Conservation (phyloP, 192 early-diverging fungal genomes). For the Dimargaris cristalligena region DNA sequence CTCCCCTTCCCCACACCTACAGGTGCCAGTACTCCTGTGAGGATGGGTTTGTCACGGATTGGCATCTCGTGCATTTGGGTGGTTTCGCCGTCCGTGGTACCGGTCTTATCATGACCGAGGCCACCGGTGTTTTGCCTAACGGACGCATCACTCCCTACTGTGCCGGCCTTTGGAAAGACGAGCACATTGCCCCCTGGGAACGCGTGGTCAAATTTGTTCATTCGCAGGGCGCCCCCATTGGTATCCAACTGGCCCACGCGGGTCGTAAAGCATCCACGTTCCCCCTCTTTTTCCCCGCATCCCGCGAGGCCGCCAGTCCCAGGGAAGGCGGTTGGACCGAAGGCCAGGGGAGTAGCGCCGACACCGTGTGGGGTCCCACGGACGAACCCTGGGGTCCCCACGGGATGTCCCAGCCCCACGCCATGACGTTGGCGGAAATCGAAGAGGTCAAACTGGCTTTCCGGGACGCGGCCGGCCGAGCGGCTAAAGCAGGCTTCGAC, state of each 20-base stretch:
- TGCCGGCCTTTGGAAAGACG: constrained; percentile 70
- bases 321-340: constrained; percentile 13
- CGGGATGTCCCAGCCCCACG: constrained; percentile 27
- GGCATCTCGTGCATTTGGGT: constrained; percentile 42
- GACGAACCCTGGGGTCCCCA: constrained; percentile 26
- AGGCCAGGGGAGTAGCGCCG: constrained; percentile 46
- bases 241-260: constrained; percentile 71
- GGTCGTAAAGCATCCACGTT: constrained; percentile 55
- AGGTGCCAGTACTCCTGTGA: constrained; percentile 50
- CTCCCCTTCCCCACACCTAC: neutral
- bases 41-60: constrained; percentile 49
- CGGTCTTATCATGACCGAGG: constrained; percentile 67
- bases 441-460: constrained; percentile 40
- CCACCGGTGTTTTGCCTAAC: constrained; percentile 49
- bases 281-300: constrained; percentile 5
- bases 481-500: constrained; percentile 68
- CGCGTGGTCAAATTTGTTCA: constrained; percentile 49
- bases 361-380: constrained; percentile 49
- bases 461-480: constrained; percentile 44
- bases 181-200: constrained; percentile 37
- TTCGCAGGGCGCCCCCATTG: constrained; percentile 33
- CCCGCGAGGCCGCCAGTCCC: constrained; percentile 9
- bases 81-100: constrained; percentile 60
- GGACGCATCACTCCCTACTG: constrained; percentile 66
- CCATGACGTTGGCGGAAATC: constrained; percentile 52